Evolutionary conservation across 179 eudicot genomes (phyloP).

Genomic region (Camellia oleifera): DNA sequence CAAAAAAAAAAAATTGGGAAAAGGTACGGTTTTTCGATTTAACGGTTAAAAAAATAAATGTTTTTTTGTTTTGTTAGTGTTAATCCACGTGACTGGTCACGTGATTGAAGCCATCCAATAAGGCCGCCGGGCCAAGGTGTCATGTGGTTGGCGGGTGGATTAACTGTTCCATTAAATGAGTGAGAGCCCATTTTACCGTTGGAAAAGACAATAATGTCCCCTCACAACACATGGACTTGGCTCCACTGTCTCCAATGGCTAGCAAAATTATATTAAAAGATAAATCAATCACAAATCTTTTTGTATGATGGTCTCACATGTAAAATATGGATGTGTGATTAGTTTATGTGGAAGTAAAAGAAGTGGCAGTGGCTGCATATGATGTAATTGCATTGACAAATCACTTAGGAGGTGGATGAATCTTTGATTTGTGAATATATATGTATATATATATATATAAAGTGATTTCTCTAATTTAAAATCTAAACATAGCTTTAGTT

Average conservation of each 20-base stretch:
- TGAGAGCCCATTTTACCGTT: neutral
- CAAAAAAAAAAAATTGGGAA: neutral
- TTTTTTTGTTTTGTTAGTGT: too few species aligned
- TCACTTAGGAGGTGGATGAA: too few species aligned
- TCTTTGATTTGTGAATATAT: too few species aligned
- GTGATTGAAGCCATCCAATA: neutral
- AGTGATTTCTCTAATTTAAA: too few species aligned
- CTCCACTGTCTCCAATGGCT: neutral
- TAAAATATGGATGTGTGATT: too few species aligned
- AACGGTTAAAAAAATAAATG: neutral
- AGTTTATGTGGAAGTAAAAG: too few species aligned
- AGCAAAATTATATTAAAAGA: too few species aligned
- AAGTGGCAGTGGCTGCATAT: too few species aligned
- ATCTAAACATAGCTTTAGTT: neutral
- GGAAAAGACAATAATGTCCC: conserved; percentile 12
- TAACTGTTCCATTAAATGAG: neutral
- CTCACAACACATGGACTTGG: neutral
- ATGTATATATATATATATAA: too few species aligned
- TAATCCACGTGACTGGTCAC: neutral
- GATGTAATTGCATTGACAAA: too few species aligned
- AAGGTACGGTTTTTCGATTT: conserved; percentile 25
- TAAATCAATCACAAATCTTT: too few species aligned
- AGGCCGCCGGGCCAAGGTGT: neutral
- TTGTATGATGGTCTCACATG: neutral
- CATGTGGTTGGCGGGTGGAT: neutral